phyloP scores from a whole-genome alignment of 1,139 yeast genomes.

The Eremothecium gossypii region DNA sequence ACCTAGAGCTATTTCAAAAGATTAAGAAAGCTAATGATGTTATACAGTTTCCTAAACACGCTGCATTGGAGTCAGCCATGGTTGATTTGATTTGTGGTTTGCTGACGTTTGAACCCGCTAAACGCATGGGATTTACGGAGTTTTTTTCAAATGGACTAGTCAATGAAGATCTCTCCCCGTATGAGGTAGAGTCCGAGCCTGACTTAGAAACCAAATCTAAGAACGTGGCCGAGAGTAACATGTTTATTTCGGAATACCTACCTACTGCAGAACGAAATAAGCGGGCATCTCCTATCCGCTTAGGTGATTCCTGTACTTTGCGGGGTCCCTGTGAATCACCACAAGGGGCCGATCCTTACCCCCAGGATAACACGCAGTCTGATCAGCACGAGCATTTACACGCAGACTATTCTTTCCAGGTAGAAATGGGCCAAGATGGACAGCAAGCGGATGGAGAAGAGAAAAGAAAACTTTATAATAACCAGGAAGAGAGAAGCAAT shows the following conservation, averaged over 20 bases:
- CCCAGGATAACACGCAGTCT: not conserved
- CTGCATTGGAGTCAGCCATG: slow-evolving; percentile 39
- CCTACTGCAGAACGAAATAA: slow-evolving; percentile 15
- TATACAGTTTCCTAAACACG: slow-evolving; percentile 62
- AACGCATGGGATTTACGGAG: slow-evolving; percentile 79
- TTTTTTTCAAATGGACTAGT: slow-evolving; percentile 54
- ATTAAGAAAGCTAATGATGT: slow-evolving; percentile 75
- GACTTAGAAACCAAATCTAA: slow-evolving; percentile 50
- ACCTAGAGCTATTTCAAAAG: slow-evolving; percentile 74
- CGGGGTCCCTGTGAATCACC: not conserved
- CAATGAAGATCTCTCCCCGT: slow-evolving; percentile 28
- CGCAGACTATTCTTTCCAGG: too few species aligned
- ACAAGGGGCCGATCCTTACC: not conserved
- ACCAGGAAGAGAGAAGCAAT: not conserved
- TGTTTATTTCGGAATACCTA: slow-evolving; percentile 75
- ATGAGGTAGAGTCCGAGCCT: slow-evolving; percentile 28
- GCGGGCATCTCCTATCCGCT: slow-evolving; percentile 1
- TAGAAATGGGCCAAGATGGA: too few species aligned
- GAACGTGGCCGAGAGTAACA: slow-evolving; percentile 52
- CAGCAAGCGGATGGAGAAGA: too few species aligned
- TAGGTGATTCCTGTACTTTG: not conserved
- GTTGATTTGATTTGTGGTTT: slow-evolving; percentile 63
- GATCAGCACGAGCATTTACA: not conserved
- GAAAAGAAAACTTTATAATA: not conserved
- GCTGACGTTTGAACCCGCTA: slow-evolving; percentile 75